Base-by-base conservation (phyloP, 2,329 filamentous ascomycete species). In the Aspergillus brunneoviolaceus region DNA sequence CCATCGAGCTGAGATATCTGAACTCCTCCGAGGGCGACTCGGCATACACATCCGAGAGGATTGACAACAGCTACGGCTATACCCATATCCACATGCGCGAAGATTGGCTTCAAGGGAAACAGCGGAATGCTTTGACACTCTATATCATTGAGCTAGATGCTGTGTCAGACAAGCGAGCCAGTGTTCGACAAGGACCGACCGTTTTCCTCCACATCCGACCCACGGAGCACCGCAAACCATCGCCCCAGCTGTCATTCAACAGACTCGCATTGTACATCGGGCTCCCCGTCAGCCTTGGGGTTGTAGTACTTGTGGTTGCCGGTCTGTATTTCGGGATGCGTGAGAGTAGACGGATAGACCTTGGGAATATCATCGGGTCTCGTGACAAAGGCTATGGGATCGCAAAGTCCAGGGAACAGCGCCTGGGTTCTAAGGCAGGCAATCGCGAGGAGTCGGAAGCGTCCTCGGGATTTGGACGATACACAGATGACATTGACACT, bases 301-400 rank as follows among this genome's bases (percentile, higher is more conserved):
- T 76, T 52, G 64, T 79, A 19, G 53, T 76, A 16, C 35, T 76
- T 16, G 71, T 80, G 35, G 64, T 76, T 14, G 60, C 70, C n/a
- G 76, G 73, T 2, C 61, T 79, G 19, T 77, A 66, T 45, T 73
- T 78, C 58, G 74, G 78, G 12, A 80, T 80, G 76, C 67, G 74
- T 12, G 72, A 76, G 55, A 73, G 74, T 25, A 72, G 78, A 49
- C 67, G 61, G 35, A 75, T 77, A 59, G 74, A 72, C 4, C 52
- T 77, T 2, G 74, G 71, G 6, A 76, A 70, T 50, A 61, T 76
- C 59, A 76, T 74, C 72, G 70, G 71, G 14, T 64, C 72, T 16
- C 66, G 71, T 51, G 63, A 61, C n/a, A 72, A 66, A 55, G 77
- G 77, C 3, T 79, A 80, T 57, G 75, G 72, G 2, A 66, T 67